These are phyloP conservation scores for Coniella lustricola DNA, from an alignment of 2,329 filamentous ascomycete species.

Conservation along the genomic window DNA sequence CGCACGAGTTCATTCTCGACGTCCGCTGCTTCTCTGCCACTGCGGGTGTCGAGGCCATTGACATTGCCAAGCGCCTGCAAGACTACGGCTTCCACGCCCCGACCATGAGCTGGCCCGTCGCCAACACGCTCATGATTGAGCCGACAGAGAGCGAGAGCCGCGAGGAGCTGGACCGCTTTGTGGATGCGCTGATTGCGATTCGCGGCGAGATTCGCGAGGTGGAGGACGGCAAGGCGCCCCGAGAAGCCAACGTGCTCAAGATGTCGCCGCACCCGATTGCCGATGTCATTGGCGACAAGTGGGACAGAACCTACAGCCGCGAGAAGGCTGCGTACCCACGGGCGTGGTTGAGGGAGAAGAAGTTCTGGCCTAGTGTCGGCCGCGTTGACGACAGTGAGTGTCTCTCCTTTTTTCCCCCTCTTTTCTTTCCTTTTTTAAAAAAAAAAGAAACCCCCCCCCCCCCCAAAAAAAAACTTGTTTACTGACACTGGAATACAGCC, in stretches of 20 bases:
- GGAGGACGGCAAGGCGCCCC: conserved; percentile 70
- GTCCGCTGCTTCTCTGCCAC: conserved; percentile 76
- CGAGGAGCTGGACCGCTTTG: conserved; percentile 88
- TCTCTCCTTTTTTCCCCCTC: background rate
- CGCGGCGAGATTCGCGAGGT: conserved; percentile 76
- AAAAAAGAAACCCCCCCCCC: background rate
- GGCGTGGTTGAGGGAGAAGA: conserved; percentile 81
- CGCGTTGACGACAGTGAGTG: conserved; percentile 79
- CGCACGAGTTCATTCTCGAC: conserved; percentile 96
- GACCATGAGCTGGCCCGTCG: conserved; percentile 94
- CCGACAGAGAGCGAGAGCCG: conserved; percentile 91
- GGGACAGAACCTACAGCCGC: conserved; percentile 74
- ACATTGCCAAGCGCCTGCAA: conserved; percentile 92
- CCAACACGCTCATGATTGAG: conserved; percentile 96
- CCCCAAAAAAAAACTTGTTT: background rate
- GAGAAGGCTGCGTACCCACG: conserved; percentile 85
- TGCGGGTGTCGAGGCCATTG: conserved; percentile 81
- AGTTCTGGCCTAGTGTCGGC: conserved; percentile 90
- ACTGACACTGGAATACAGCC: conserved; percentile 41
- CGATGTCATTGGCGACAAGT: conserved; percentile 69
- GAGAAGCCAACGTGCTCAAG: conserved; percentile 77
- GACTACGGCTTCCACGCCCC: conserved; percentile 97
- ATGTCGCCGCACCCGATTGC: conserved; percentile 80
- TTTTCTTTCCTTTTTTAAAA: background rate
- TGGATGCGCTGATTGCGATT: conserved; percentile 82